Evolutionary conservation across 2,329 filamentous ascomycete genomes (phyloP), one percentile per base, ranked within the genome.

Genomic region (Lojkania enalia): DNA sequence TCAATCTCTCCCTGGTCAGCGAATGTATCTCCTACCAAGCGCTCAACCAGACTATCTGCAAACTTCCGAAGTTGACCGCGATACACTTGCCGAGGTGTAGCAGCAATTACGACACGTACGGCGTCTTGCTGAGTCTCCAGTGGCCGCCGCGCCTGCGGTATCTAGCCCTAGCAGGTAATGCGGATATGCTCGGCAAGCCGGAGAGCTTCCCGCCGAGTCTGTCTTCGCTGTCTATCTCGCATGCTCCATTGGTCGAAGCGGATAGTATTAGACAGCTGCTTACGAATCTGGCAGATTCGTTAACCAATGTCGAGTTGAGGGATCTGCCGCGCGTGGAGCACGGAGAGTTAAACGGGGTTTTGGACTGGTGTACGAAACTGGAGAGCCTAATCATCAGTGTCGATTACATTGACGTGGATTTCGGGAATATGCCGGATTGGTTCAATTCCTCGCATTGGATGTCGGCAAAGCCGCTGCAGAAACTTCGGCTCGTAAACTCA

Each of bases 1-100:
- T 84, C 13, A 77, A 84, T 52, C 66, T 85, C 5, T 74, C 72
- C 3, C 71, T 80, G 2, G 75, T 83, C 5, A 71, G 67, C 11
- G 78, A 81, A 44, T 65, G 71, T 1, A 75, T 83, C 20, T 65
- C 66, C 4, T 73, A 81, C 49, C 60, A 70, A 18, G 65, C 69
- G 3, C 68, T 85, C 12, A 76, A 79, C 49, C 74, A 75, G 36
- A 74, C 78, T 0, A 61, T 82, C 5, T 67, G 68, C n/a, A 63
- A 71, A 20, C 70, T 84, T 15, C 27, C 56, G 2, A 63, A 67
- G 5, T 67, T 84, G 4, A 58, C 59, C 4, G 63, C 65, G 2
- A 68, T 84, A 6, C 70, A 68, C 36, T 69, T 81, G 13, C 77
- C 77, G 1, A 64, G 69, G 12, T 61, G 67, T 60, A 50, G 63